Percentiles rank a stretch among this genome's conserved stretches.
phyloP scores from a whole-genome alignment of 2,329 filamentous ascomycete genomes.

The Trichoderma lentiforme region DNA sequence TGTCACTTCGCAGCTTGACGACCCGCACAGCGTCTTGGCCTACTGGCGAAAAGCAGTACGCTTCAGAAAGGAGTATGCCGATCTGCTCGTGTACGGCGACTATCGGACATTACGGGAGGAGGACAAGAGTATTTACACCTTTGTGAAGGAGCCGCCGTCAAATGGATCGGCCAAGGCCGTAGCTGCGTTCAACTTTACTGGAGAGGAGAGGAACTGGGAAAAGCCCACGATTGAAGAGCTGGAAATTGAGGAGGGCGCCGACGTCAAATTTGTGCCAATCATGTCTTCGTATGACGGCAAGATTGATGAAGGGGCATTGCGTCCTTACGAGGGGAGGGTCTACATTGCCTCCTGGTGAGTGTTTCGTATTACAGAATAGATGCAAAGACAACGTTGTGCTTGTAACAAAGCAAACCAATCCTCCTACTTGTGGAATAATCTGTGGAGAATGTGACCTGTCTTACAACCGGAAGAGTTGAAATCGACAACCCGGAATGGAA shows the following conservation, averaged over 20 bases:
- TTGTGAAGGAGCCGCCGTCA: slow-evolving; percentile 30
- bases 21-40: slow-evolving; percentile 34
- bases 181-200: slow-evolving; percentile 34
- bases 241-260: slow-evolving; percentile 14
- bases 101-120: slow-evolving; percentile 28
- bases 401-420: background rate
- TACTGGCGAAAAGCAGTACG: slow-evolving; percentile 33
- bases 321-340: slow-evolving; percentile 33
- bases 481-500: background rate
- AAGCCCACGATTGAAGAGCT: slow-evolving; percentile 26
- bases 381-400: background rate
- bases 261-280: slow-evolving; percentile 26
- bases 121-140: slow-evolving; percentile 28
- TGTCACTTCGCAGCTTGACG: slow-evolving; percentile 49
- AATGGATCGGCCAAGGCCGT: slow-evolving; percentile 25
- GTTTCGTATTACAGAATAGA: background rate
- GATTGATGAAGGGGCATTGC: slow-evolving; percentile 19
- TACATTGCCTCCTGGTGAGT: slow-evolving; percentile 24
- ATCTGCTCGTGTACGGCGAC: slow-evolving; percentile 35
- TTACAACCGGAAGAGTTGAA: background rate
- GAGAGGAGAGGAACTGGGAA: slow-evolving; percentile 28
- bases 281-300: slow-evolving; percentile 29
- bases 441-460: background rate
- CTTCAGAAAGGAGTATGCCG: slow-evolving; percentile 33
- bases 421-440: background rate